Base-by-base conservation (phyloP, 163 green algal species). In the Chlamydomonas reinhardtii region DNA sequence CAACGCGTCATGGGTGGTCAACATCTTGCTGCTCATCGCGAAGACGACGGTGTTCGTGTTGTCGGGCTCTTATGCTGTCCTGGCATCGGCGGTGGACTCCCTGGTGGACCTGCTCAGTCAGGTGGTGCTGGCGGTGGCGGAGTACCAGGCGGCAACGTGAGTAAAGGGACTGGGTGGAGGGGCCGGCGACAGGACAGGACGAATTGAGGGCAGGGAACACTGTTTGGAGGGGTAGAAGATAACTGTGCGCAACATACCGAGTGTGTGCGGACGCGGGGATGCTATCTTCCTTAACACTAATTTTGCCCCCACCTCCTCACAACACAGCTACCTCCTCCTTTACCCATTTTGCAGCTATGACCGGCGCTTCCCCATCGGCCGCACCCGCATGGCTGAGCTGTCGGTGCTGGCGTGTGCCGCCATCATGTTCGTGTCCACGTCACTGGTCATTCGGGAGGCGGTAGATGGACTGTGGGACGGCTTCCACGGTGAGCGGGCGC, bases 371-470 rank as follows among this genome's bases (percentile, higher is more conserved):
- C 83, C 83, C 25, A 80, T 88, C 34, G 83, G 83, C 27, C 73
- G 83, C 39, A 83, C 83, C 22, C 83, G 83, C 14, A 82, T 82
- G 82, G 72, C 71, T 0, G 82, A 81, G 72, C 71, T 87, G 39
- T 81, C 72, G 2, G 82, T 87, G 37, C 37, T 87, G 29, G 72
- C 72, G 15, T 88, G 72, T 48, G 87, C 90, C 0, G 75, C 39
- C 32, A 90, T 94, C 62, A 94, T 94, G 91, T 89, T 82, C 37
- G 34, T 92, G n/a, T 80, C 64, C 31, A 74, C 87, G 6, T 70
- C 73, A 12, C 65, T 91, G 82, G 88, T 93, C 15, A 90, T 94
- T 20, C 88, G 92, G 54, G 86, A 80, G 25, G 68, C 88, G 14
- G 68, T 59, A 4, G 34, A 70, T 2, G 83, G 89, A 48, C 76